Base-by-base conservation (phyloP, 2,329 filamentous ascomycete genomes). In the Penicillium sumatraense region DNA sequence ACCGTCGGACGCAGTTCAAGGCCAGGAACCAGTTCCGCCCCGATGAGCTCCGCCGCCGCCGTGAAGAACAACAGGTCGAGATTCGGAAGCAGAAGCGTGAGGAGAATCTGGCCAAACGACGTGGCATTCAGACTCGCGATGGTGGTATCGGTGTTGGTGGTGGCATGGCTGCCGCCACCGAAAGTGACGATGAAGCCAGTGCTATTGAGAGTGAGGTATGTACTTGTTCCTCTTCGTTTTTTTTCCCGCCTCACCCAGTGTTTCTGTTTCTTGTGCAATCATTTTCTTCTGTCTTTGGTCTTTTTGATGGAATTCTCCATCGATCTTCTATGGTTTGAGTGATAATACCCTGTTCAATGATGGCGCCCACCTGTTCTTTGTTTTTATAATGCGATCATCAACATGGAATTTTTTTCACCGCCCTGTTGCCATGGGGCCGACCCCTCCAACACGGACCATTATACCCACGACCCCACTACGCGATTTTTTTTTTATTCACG, bases 1-100 rank as follows among this genome's bases (percentile, higher is more conserved):
- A 99, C 84, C 92, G 95, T 78, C 93, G 95, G 75, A 97, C 91
- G 65, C 93, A 96, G 82, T 99, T 96, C 88, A 99, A 99, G 89
- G 95, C 95, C 53, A 97, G 97, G 86, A 93, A 91, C 80, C 91
- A 91, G 72, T 98, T 99, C 85, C 97, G 97, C 87, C 93, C 93
- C 70, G 95, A 99, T 77, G 95, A 99, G 83, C 89, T 99, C 65
- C 91, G 95, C 75, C 93, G 95, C 72, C 95, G 95, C 75, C 95
- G 95, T 75, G 95, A 99, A 78, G 95, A 99, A 81, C 93, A 97
- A 79, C 95, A 98, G 81, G 95, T 99, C 65, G 95, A 99, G 82
- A 99, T 99, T 74, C 89, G 95, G 76, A 96, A 96, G 82, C 91
- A 93, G 64, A 98, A 98, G 87, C 89, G 95, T 75, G 95, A 99